Conservation (phyloP, 345 rosid genomes). For the Eucalyptus melliodora region DNA sequence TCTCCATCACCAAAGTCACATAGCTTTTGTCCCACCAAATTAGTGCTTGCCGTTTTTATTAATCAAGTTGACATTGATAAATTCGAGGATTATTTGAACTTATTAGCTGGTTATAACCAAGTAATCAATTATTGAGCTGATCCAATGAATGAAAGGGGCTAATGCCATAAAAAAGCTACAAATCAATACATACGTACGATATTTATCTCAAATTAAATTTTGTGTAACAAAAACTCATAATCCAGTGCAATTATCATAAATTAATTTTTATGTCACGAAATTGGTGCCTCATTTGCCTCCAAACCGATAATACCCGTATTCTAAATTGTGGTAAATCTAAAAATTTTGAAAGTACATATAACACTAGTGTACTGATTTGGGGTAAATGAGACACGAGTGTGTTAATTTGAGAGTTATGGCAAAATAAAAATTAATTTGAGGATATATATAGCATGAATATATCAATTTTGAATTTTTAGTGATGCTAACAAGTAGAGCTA, state of each 20-base stretch:
- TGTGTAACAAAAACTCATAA: neutral
- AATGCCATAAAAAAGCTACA: neutral
- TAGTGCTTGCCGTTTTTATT: neutral
- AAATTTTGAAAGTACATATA: neutral
- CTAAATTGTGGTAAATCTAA: neutral
- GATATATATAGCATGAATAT: accelerated
- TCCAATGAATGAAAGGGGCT: neutral
- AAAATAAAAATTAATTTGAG: too few relatives aligned
- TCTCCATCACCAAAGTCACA: neutral
- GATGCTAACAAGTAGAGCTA: accelerated
- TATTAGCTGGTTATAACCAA: neutral
- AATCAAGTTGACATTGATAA: neutral
- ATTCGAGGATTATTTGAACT: neutral
- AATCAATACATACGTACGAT: accelerated
- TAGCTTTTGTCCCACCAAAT: neutral
- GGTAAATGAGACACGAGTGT: accelerated
- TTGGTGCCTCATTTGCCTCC: neutral
- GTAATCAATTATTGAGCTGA: neutral
- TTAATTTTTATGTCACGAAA: neutral
- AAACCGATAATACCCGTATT: neutral
- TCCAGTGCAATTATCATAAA: neutral
- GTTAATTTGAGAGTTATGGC: too few relatives aligned
- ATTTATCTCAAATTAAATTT: neutral
- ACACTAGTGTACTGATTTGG: accelerated
- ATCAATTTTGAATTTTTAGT: accelerated